A percentile compares a stretch with the other conserved stretches of the same genome.
Evolutionary conservation across 768 basidiomycete genomes (phyloP).

Genomic region (Austroboletus eburneus): DNA sequence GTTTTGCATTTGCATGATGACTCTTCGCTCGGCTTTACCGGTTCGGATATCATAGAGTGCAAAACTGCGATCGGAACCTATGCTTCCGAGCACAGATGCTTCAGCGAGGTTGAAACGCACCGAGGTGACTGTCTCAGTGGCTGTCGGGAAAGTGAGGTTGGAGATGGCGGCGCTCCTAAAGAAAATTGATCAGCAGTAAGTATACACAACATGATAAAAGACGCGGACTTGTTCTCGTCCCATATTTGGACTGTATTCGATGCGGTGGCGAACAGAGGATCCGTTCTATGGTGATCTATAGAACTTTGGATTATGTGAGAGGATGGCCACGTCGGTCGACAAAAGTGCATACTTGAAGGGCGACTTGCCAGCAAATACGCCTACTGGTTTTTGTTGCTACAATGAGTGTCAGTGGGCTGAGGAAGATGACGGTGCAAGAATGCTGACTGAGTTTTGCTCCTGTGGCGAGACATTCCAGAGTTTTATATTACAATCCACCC

Average conservation of each 20-base stretch:
- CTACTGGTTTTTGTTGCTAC: constrained; percentile 54
- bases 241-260: constrained; percentile 93
- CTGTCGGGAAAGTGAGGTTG: constrained; percentile 81
- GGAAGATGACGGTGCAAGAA: neutral
- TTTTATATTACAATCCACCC: constrained; percentile 79
- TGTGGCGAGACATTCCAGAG: constrained; percentile 58
- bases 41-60: constrained; percentile 96
- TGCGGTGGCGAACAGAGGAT: constrained; percentile 90
- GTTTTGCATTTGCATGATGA: constrained; percentile 92
- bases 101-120: constrained; percentile 95
- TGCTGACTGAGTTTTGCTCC: constrained; percentile 38
- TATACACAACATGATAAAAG: neutral
- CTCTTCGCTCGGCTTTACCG: constrained; percentile 88
- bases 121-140: constrained; percentile 82
- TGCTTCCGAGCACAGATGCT: constrained; percentile 89
- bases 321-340: neutral
- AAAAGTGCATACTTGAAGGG: constrained; percentile 75
- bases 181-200: constrained; percentile 7
- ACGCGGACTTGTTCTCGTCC: constrained; percentile 85
- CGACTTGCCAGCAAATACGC: constrained; percentile 78
- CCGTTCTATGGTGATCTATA: constrained; percentile 89
- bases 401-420: constrained; percentile 3
- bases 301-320: constrained; percentile 45
- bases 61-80: constrained; percentile 93
- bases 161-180: constrained; percentile 78